phyloP scores from a whole-genome alignment of 2,329 filamentous ascomycete species.

The Aspergillus luchuensis region DNA sequence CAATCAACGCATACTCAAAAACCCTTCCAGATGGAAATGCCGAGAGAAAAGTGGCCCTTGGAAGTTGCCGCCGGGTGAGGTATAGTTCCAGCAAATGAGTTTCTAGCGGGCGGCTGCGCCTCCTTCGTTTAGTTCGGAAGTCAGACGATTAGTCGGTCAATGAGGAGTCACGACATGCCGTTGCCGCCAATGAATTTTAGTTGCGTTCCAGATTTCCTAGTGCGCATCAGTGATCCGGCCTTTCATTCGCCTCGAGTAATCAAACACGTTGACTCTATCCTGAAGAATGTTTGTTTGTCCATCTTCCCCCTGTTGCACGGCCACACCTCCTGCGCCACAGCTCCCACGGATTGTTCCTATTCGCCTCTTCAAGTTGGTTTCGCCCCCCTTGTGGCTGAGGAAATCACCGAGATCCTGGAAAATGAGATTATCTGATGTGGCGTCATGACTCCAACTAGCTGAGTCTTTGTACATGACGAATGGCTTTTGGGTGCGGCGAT shows the following conservation, averaged over 20 bases:
- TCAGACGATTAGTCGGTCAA: not conserved
- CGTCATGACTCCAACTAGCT: not conserved
- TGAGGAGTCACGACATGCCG: not conserved
- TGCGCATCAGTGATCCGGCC: not conserved
- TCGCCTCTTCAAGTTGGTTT: not conserved
- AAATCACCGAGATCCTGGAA: not conserved
- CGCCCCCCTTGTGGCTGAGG: not conserved
- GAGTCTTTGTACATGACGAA: not conserved
- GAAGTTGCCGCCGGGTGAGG: conserved; percentile 7
- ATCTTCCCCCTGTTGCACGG: not conserved
- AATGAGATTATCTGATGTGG: not conserved
- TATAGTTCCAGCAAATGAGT: not conserved
- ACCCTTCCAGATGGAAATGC: not conserved
- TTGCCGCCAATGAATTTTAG: not conserved
- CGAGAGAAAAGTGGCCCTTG: not conserved
- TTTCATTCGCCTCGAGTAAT: not conserved
- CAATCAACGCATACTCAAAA: not conserved
- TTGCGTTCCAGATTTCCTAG: not conserved
- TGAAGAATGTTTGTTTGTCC: not conserved
- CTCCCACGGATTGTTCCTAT: not conserved
- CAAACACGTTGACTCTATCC: not conserved
- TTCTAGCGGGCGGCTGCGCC: conserved; percentile 11
- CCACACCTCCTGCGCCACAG: not conserved
- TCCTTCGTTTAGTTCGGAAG: conserved; percentile 10
- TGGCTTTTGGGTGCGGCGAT: not conserved